Base-by-base conservation (phyloP, 2,329 filamentous ascomycete genomes). In the Seiridium cupressi region DNA sequence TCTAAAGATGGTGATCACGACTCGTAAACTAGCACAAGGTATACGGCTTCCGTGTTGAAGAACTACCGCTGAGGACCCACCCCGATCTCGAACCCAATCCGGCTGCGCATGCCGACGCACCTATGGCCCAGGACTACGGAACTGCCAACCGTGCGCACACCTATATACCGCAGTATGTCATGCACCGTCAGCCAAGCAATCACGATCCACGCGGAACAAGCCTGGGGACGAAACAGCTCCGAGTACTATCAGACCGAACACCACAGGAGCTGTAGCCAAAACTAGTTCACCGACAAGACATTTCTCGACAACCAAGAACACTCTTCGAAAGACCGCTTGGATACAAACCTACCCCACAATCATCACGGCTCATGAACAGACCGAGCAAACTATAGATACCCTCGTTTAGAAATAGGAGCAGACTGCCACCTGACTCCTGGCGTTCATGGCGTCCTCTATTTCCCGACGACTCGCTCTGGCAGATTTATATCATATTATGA, bases 1-100 rank as follows among this genome's bases (percentile, higher is more conserved):
- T 64, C 71, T 67, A 69, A 73, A 79, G 77, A 79, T 72, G 77
- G 77, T 67, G 76, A 76, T 62, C 66, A 73, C 67, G 76, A 79
- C 40, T 54, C 44, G 38, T 58, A 58, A 58, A 26, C 5, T 47
- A 9, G 10, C 44, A 8, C 26, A 26, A 26, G 18, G 18, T 49
- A 49, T 6, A 49, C 47, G 47, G 26, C 7, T 49, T 13, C 35
- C 26, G 31, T 49, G 47, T 11, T 26, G 13, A 49, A 49, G 47
- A 32, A 49, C n/a, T 32, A 44, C 42, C 26, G 47, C 26, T 13
- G 32, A 32, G n/a, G 26, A 49, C 11, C 10, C 32, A 26, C 35
- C 13, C 26, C 10, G 26, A 26, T 32, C 32, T 10, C 18, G 26
- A 4, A 49, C 35, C 47, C 5, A 13, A 49, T 32, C 10, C 42